Base-by-base conservation (phyloP, 2,329 filamentous ascomycete genomes). In the Monilinia polystroma region DNA sequence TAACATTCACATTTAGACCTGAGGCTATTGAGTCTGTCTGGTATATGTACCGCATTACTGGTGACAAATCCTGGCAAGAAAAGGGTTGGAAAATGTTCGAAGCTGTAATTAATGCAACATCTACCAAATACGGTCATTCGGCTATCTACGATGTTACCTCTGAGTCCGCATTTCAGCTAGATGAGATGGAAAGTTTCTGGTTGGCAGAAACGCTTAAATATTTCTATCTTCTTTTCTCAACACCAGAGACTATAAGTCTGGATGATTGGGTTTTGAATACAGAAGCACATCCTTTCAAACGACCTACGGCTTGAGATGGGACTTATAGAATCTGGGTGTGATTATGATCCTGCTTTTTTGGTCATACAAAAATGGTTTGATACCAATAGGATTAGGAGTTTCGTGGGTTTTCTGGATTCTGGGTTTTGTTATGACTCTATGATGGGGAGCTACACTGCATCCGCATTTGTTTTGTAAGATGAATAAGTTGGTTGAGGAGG, bases 131-230 rank as follows among this genome's bases (percentile, higher is more conserved):
- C 59, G 92, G 87, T 11, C 87, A 92, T 78, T 88, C 86, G 14
- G 91, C 90, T 49, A 85, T 95, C 65, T 78, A 82, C 58, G 85
- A 91, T 73, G 89, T 93, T 16, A 78, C 83, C 32, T 67, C 77
- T 1, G 76, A 81, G 23, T 71, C 72, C 0, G 53, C 73, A 10
- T 78, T 82, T 0, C 79, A 82, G 65, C 76, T 78, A 51, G 85
- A 93, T 76, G 81, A 82, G 72, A 93, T 94, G 90, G 90, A 96
- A 80, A 93, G 90, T 74, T 96, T 96, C 78, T 97, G 93, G 91
- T 82, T 92, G 68, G 90, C 90, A 4, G 93, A 97, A 82, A 97
- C 92, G 52, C 81, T 97, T 72, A 97, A 96, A 81, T 96, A 96
- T 76, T 96, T 95, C 72, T 97, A 92, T 76, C 78, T 97, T 66